These are phyloP conservation scores for Coemansia sp. DNA, from an alignment of 192 early-diverging fungal species.

Conservation along the genomic window DNA sequence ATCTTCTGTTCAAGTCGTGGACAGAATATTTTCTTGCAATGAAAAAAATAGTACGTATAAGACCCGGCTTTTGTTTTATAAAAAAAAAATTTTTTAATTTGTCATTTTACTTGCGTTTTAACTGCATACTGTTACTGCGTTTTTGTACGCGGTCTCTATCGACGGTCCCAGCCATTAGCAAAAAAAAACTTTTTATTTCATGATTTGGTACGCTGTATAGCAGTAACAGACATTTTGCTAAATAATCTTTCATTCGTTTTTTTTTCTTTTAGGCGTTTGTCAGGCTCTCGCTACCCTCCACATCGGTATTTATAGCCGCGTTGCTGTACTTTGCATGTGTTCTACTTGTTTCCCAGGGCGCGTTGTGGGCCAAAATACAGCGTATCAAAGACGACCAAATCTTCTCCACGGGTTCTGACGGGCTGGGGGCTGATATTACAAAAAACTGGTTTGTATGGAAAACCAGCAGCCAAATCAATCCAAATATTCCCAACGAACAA, in stretches of 20 bases:
- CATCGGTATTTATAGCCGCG: slow-evolving; percentile 21
- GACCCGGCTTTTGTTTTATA: neutral
- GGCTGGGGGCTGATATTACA: neutral
- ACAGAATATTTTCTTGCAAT: neutral
- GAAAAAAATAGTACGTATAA: neutral
- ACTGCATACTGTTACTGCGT: neutral
- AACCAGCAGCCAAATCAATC: neutral
- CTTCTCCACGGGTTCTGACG: neutral
- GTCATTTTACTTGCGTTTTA: neutral
- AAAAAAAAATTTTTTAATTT: slow-evolving; percentile 12
- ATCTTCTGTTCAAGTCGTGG: neutral
- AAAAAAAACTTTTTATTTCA: neutral
- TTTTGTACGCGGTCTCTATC: neutral
- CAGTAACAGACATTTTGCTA: neutral
- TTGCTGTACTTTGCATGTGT: slow-evolving; percentile 30
- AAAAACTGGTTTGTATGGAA: slow-evolving; percentile 3
- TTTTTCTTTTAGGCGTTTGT: slow-evolving; percentile 30
- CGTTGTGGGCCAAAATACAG: neutral
- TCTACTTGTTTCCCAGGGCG: slow-evolving; percentile 14
- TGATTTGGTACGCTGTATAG: too few species aligned
- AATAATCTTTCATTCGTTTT: neutral
- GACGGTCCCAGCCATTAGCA: neutral
- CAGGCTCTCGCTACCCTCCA: slow-evolving; percentile 34
- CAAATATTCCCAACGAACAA: neutral
- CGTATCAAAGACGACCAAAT: neutral